These are phyloP conservation scores for Agrocybe chaxingu DNA, from an alignment of 768 basidiomycete species.

Conservation along the genomic window DNA sequence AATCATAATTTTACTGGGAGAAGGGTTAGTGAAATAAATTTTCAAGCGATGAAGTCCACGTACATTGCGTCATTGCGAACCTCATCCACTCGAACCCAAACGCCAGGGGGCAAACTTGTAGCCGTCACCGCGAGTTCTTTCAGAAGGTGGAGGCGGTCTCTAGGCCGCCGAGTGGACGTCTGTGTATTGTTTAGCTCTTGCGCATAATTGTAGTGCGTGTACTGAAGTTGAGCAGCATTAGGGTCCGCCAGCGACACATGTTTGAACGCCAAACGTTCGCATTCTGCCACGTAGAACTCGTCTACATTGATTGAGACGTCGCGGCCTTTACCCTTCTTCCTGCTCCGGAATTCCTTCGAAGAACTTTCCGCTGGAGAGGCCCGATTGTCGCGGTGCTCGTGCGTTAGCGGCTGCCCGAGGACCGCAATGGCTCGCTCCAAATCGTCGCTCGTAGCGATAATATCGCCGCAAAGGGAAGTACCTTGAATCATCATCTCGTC, in stretches of 20 bases:
- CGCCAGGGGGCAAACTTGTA: slow-evolving; percentile 52
- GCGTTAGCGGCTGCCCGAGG: slow-evolving; percentile 26
- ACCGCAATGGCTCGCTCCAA: slow-evolving; percentile 45
- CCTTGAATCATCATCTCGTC: slow-evolving; percentile 39
- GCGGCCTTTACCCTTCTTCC: slow-evolving; percentile 21
- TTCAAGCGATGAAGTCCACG: slow-evolving; percentile 16
- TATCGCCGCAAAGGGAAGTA: slow-evolving; percentile 47
- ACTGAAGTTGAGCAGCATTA: slow-evolving; percentile 18
- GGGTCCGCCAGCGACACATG: slow-evolving; percentile 31
- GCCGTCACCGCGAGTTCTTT: slow-evolving; percentile 56
- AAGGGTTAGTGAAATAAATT: slow-evolving; percentile 8
- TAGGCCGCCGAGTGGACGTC: slow-evolving; percentile 38
- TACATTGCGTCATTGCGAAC: slow-evolving; percentile 55
- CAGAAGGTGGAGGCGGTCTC: slow-evolving; percentile 47
- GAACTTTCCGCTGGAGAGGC: background rate
- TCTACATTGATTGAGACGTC: slow-evolving; percentile 34
- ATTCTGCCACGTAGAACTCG: slow-evolving; percentile 36
- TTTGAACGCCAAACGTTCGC: slow-evolving; percentile 46
- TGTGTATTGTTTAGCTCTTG: slow-evolving; percentile 28
- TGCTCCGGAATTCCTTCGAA: slow-evolving; percentile 13
- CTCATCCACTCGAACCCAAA: slow-evolving; percentile 58
- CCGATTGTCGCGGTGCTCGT: slow-evolving; percentile 12
- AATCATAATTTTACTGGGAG: slow-evolving; percentile 49
- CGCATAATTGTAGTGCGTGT: slow-evolving; percentile 32
- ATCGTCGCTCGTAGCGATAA: slow-evolving; percentile 46